Evolutionary conservation across 768 basidiomycete species (phyloP).

Genomic region (Boletus tomentosulus): DNA sequence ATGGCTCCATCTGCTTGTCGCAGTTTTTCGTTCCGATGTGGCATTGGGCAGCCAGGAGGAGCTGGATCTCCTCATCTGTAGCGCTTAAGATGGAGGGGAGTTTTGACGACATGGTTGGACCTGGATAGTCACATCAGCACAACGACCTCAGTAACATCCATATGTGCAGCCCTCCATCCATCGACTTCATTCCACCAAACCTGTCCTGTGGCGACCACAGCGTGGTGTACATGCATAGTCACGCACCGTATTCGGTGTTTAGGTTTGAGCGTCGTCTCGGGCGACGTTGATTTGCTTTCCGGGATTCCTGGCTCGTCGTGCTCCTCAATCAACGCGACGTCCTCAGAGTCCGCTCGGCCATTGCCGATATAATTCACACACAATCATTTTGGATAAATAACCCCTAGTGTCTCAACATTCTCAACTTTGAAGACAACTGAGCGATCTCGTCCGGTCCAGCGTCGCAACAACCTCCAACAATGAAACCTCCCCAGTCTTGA

Average conservation of each 20-base stretch:
- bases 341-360: constrained; percentile 21
- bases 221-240: background rate
- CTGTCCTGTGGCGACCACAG: constrained; percentile 6
- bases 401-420: constrained; percentile 1
- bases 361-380: constrained; percentile 22
- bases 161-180: constrained; percentile 33
- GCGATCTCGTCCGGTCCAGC: constrained; percentile 51
- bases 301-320: constrained; percentile 21
- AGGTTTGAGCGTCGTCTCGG: constrained; percentile 37
- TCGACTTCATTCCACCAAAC: constrained; percentile 11
- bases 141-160: constrained; percentile 26
- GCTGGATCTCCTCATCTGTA: constrained; percentile 96
- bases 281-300: constrained; percentile 37
- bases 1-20: constrained; percentile 98
- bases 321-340: constrained; percentile 2
- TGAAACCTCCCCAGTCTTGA: constrained; percentile 44
- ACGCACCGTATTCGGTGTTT: constrained; percentile 40
- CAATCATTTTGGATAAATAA: constrained; percentile 1
- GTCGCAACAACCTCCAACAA: constrained; percentile 71
- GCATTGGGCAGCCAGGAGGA: constrained; percentile 90
- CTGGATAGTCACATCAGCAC: constrained; percentile 30
- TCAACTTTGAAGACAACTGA: constrained; percentile 4
- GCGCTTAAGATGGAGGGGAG: constrained; percentile 90
- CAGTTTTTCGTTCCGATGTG: constrained; percentile 99
- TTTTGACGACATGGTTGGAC: constrained; percentile 69